Percentiles rank a stretch among this genome's conserved stretches.
These are phyloP conservation scores for Kingdonia uniflora DNA, from an alignment of 164 flowering plant species.

Conservation along the genomic window DNA sequence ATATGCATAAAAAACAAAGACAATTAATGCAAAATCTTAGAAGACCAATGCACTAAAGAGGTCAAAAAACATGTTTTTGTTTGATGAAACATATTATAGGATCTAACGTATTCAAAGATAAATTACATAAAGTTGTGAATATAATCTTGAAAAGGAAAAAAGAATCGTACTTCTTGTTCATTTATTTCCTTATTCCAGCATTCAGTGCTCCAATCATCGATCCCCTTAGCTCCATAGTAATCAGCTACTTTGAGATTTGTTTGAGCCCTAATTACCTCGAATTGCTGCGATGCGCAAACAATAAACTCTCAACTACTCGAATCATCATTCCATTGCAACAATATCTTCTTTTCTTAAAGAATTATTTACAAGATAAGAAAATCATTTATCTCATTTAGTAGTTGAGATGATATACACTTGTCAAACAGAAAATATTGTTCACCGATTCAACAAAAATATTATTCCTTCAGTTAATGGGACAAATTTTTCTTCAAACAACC, in stretches of 20 bases:
- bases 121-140: neutral
- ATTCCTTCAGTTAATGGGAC: too few relatives aligned
- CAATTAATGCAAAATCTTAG: too few relatives aligned
- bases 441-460: too few relatives aligned
- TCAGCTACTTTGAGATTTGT: slow-evolving; percentile 46
- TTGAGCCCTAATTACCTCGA: slow-evolving; percentile 30
- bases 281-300: slow-evolving; percentile 44
- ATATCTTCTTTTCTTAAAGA: too few relatives aligned
- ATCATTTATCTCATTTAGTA: neutral
- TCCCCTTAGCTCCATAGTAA: slow-evolving; percentile 61
- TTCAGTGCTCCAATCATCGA: slow-evolving; percentile 49
- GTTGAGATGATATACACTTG: too few relatives aligned
- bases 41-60: too few relatives aligned
- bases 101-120: neutral
- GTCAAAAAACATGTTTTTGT: neutral
- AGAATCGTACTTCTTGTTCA: slow-evolving; percentile 42
- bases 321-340: neutral
- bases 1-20: too few relatives aligned
- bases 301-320: neutral
- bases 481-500: too few relatives aligned
- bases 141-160: neutral
- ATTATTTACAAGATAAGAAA: neutral
- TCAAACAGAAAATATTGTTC: too few relatives aligned
- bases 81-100: neutral
- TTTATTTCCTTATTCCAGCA: slow-evolving; percentile 55